Conservation (phyloP, 768 basidiomycete species). For the Amanita exitialis region DNA sequence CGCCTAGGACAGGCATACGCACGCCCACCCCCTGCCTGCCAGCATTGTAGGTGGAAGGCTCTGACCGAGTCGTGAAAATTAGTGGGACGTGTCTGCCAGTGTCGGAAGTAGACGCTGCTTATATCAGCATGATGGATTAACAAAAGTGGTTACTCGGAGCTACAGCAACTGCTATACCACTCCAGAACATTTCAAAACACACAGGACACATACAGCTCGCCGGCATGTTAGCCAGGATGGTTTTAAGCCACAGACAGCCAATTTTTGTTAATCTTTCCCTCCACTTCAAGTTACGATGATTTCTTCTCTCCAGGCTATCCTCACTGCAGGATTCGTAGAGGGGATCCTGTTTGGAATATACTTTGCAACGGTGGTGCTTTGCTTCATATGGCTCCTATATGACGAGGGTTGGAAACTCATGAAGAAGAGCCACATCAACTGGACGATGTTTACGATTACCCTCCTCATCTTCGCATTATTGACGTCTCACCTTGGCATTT, state of each 20-base stretch:
- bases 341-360: not conserved
- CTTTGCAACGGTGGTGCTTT: not conserved
- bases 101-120: not conserved
- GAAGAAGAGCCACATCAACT: not conserved
- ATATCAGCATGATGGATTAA: not conserved
- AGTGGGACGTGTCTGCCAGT: not conserved
- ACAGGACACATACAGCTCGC: not conserved
- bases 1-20: slow-evolving; percentile 7
- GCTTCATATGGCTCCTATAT: not conserved
- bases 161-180: not conserved
- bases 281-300: not conserved
- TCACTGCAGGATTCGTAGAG: not conserved
- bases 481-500: not conserved
- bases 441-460: not conserved
- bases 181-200: too few species aligned
- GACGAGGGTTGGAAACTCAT: not conserved
- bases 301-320: not conserved
- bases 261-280: too few species aligned
- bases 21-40: slow-evolving; percentile 12
- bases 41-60: slow-evolving; percentile 1
- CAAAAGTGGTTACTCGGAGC: not conserved
- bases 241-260: not conserved
- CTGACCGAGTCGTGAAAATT: not conserved
- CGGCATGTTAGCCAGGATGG: not conserved
- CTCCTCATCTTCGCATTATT: not conserved